A percentile compares a stretch with the other conserved stretches of the same genome.
These are phyloP conservation scores for Chiua virens DNA, from an alignment of 768 basidiomycete genomes.

Conservation along the genomic window DNA sequence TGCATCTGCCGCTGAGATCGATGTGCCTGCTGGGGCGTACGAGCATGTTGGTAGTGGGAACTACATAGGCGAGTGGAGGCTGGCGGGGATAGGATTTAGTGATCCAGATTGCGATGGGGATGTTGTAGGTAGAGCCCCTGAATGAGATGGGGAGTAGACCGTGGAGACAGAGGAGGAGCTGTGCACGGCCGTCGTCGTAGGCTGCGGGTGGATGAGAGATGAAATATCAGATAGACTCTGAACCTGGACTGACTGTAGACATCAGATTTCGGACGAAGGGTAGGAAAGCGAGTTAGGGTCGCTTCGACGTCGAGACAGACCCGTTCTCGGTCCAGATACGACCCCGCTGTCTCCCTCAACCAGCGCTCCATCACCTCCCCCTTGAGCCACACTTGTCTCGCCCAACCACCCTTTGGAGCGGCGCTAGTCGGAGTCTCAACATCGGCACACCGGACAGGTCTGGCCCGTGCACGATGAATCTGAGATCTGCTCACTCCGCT, in stretches of 20 bases:
- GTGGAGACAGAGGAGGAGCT: slow-evolving; percentile 86
- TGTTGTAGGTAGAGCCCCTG: slow-evolving; percentile 80
- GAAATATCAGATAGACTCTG: background rate
- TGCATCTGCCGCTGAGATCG: slow-evolving; percentile 78
- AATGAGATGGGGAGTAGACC: slow-evolving; percentile 89
- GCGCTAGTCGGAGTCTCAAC: background rate
- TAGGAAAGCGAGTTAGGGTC: slow-evolving; percentile 49
- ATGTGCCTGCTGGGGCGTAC: slow-evolving; percentile 73
- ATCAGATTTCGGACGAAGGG: slow-evolving; percentile 77
- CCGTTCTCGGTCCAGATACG: slow-evolving; percentile 55
- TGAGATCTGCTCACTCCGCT: slow-evolving; percentile 43
- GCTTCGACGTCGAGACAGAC: slow-evolving; percentile 65
- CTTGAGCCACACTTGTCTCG: too few relatives aligned
- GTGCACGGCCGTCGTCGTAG: slow-evolving; percentile 92
- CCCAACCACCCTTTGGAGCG: slow-evolving; percentile 10
- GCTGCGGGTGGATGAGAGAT: slow-evolving; percentile 44
- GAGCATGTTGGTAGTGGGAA: slow-evolving; percentile 89
- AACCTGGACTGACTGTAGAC: slow-evolving; percentile 58
- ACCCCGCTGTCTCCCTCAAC: slow-evolving; percentile 62
- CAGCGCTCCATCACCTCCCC: slow-evolving; percentile 41
- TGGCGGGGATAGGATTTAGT: slow-evolving; percentile 78
- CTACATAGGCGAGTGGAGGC: slow-evolving; percentile 88
- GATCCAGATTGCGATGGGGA: slow-evolving; percentile 89
- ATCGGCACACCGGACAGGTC: slow-evolving; percentile 2
- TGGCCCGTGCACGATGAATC: slow-evolving; percentile 15